Evolutionary conservation across 495 filamentous ascomycete species (phyloP), one percentile per base, ranked within the genome.

Genomic region (Cladorrhinum samala): DNA sequence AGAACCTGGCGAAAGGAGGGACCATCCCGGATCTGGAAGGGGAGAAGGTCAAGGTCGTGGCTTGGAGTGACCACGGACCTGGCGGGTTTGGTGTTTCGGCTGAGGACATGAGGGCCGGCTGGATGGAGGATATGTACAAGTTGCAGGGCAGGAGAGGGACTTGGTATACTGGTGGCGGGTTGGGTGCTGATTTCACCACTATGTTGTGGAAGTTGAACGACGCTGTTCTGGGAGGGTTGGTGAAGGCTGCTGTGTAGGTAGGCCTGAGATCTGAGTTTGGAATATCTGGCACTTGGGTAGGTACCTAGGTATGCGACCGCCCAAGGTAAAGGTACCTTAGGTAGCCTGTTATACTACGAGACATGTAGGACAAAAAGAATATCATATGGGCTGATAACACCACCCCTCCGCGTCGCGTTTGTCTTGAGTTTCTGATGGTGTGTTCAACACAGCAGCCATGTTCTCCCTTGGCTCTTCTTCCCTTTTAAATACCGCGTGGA

Each of bases 141-240:
- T 50, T 74, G n/a, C 71, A 75, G 48, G 71, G 70, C 13, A 58
- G 67, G 47, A 65, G 66, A 23, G 67, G 60, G 24, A 76, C 72
- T 5, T 74, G 66, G 64, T 76, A 65, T 56, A 72, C 71, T 3
- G 69, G 71, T 4, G 50, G 50, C 36, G 56, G 38, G 9, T 45
- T 58, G 38, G 50, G 50, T 4, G 43, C 48, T 25, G 56, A 58
- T 16, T 58, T 58, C 19, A 40, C 42, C 2, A 36, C 52, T 6
- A 37, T 50, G 21, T 30, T 54, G 19, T 58, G 52, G 56, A 58
- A 58, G 52, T 54, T 58, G 20, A 58, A 58, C 33, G 56, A 58
- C 38, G 51, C 41, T 4, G n/a, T 52, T 11, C 21, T 52, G 21
- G 42, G 23, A 21, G 19, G 19, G 14, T 45, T 2, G 42, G 1